Conservation (phyloP, 2,329 filamentous ascomycete genomes). For the Chaetoscypha palmicola region DNA sequence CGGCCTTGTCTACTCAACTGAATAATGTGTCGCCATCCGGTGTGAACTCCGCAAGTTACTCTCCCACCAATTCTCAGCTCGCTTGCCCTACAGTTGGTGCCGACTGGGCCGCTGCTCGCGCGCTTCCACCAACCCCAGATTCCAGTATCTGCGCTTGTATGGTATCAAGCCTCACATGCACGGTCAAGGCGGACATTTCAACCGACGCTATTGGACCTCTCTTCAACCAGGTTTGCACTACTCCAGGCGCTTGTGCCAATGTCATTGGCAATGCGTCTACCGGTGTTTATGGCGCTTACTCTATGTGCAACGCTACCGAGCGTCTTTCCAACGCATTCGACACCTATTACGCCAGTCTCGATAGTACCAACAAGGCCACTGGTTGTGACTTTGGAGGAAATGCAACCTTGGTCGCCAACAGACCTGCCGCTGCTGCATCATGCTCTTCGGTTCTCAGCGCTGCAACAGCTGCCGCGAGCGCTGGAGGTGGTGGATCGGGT, state of each 20-base stretch:
- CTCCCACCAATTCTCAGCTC: conserved; percentile 33
- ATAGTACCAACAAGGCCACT: conserved; percentile 38
- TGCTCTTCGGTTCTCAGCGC: conserved; percentile 19
- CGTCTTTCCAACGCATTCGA: conserved; percentile 71
- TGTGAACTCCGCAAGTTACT: conserved; percentile 58
- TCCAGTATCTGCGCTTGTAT: conserved; percentile 76
- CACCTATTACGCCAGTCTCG: conserved; percentile 39
- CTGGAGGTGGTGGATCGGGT: not conserved
- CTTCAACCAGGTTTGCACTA: conserved; percentile 45
- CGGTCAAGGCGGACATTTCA: conserved; percentile 49
- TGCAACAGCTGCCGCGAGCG: conserved; percentile 13
- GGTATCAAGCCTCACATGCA: conserved; percentile 63
- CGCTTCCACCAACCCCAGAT: conserved; percentile 79
- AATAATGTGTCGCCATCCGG: conserved; percentile 47
- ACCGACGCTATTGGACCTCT: conserved; percentile 54
- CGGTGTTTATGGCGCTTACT: conserved; percentile 66
- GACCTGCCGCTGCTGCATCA: conserved; percentile 24
- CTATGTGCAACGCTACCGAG: conserved; percentile 64
- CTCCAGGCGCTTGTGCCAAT: conserved; percentile 29
- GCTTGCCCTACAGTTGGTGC: conserved; percentile 23
- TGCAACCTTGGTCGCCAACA: conserved; percentile 44
- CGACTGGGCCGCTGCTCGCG: conserved; percentile 40
- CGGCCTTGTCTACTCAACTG: conserved; percentile 48
- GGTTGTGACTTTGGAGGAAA: conserved; percentile 62
- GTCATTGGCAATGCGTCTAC: conserved; percentile 46